A percentile compares a stretch with the other conserved stretches of the same genome.
phyloP scores from a whole-genome alignment of 495 filamentous ascomycete species.

The Podospora fimiseda region DNA sequence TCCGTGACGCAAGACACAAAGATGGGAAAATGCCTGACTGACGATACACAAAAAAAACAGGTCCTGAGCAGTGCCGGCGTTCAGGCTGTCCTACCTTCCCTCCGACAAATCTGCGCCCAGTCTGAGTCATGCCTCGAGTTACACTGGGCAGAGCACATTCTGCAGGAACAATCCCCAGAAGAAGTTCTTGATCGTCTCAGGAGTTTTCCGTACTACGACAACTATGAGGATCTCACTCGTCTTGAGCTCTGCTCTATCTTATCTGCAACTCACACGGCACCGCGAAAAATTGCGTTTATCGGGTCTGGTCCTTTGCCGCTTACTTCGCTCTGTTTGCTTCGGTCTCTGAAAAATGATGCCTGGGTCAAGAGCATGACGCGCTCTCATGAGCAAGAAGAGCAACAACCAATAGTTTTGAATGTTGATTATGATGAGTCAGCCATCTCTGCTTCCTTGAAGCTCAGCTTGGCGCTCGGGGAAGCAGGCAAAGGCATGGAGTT shows the following conservation, averaged over 20 bases:
- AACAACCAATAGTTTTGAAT: conserved; percentile 16
- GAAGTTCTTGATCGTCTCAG: conserved; percentile 13
- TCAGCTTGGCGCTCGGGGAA: conserved; percentile 14
- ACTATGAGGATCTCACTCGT: conserved; percentile 26
- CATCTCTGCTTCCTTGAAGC: conserved; percentile 14
- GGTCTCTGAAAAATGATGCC: conserved; percentile 11
- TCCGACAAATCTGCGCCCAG: conserved; percentile 22
- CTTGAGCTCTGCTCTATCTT: conserved; percentile 25
- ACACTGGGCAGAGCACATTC: conserved; percentile 18
- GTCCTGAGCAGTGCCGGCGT: conserved; percentile 14
- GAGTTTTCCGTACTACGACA: conserved; percentile 26
- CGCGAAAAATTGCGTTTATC: conserved; percentile 23
- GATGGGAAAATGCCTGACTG: neutral
- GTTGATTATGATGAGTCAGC: conserved; percentile 18
- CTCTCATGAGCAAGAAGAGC: too few relatives aligned
- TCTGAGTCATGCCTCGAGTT: conserved; percentile 23
- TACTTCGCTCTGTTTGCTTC: conserved; percentile 25
- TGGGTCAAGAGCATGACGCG: neutral
- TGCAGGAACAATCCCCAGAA: conserved; percentile 6
- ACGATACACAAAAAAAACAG: conserved; percentile 2
- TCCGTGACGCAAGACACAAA: neutral
- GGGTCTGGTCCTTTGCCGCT: conserved; percentile 27
- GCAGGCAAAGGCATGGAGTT: conserved; percentile 24
- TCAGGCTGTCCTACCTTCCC: conserved; percentile 14
- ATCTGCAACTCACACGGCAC: conserved; percentile 11